These are phyloP conservation scores for Wickerhamomyces sp. DNA, from an alignment of 1,139 yeast genomes.

Conservation along the genomic window DNA sequence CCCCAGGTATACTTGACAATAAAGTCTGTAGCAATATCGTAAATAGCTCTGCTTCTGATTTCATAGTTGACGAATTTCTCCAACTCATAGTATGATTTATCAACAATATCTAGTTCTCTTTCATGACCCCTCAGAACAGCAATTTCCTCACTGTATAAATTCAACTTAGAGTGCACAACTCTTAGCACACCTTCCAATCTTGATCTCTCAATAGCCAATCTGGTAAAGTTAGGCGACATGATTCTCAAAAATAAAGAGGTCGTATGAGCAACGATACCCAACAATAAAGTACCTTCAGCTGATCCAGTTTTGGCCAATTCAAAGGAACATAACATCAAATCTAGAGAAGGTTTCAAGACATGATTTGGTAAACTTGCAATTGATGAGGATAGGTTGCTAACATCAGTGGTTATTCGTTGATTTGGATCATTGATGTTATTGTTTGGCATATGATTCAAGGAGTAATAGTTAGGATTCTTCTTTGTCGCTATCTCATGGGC, in stretches of 20 bases:
- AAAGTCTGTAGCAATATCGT: constrained; percentile 75
- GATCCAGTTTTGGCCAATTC: constrained; percentile 76
- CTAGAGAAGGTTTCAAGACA: constrained; percentile 78
- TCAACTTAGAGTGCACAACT: constrained; percentile 75
- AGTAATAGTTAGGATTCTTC: constrained; percentile 45
- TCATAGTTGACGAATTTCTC: constrained; percentile 78
- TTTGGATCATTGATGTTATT: constrained; percentile 71
- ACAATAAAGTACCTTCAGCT: constrained; percentile 79
- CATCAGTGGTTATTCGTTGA: constrained; percentile 77
- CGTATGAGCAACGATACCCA: constrained; percentile 77
- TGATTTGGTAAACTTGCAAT: constrained; percentile 81
- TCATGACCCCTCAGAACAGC: constrained; percentile 81
- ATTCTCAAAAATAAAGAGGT: constrained; percentile 70
- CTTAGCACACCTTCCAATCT: constrained; percentile 83
- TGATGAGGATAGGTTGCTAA: constrained; percentile 67
- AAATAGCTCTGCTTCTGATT: constrained; percentile 68
- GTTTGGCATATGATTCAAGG: constrained; percentile 48
- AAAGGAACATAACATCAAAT: constrained; percentile 75
- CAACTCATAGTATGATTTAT: constrained; percentile 74
- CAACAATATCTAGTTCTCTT: constrained; percentile 74
- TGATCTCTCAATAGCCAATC: constrained; percentile 72
- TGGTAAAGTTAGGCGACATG: constrained; percentile 89
- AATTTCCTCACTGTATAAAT: constrained; percentile 77
- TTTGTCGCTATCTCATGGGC: constrained; percentile 8
- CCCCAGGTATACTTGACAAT: constrained; percentile 94